These are phyloP conservation scores for Pseudogymnoascus sp. DNA, from an alignment of 2,329 filamentous ascomycete genomes.

Conservation along the genomic window DNA sequence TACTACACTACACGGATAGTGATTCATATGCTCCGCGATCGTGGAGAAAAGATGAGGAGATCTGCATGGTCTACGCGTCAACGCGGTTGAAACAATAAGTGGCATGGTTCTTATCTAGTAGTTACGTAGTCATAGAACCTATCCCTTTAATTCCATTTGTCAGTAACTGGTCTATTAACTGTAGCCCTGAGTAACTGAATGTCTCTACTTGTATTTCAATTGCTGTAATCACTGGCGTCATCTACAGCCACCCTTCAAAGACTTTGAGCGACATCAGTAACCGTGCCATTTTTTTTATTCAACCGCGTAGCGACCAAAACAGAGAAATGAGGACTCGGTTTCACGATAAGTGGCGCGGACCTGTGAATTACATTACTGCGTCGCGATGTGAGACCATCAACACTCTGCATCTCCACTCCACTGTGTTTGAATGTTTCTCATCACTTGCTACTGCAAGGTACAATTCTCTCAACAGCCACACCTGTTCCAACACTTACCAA, in stretches of 20 bases:
- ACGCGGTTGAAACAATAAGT: too few relatives aligned
- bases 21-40: neutral
- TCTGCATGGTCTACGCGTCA: neutral
- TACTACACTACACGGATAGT: neutral
- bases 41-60: neutral
- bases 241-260: too few relatives aligned
- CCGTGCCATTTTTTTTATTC: too few relatives aligned
- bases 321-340: neutral
- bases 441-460: neutral
- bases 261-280: too few relatives aligned
- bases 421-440: neutral
- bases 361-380: neutral
- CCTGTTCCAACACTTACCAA: neutral
- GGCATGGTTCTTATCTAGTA: too few relatives aligned
- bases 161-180: too few relatives aligned
- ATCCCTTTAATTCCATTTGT: too few relatives aligned
- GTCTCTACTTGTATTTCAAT: too few relatives aligned
- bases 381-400: constrained; percentile 1
- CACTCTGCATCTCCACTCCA: neutral
- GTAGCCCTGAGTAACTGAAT: too few relatives aligned
- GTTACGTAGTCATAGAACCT: too few relatives aligned
- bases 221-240: too few relatives aligned
- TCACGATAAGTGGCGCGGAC: neutral
- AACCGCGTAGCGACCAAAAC: neutral
- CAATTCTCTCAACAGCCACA: neutral